Evolutionary conservation across 2,329 filamentous ascomycete genomes (phyloP).

Genomic region (Lachnum nothofagi): DNA sequence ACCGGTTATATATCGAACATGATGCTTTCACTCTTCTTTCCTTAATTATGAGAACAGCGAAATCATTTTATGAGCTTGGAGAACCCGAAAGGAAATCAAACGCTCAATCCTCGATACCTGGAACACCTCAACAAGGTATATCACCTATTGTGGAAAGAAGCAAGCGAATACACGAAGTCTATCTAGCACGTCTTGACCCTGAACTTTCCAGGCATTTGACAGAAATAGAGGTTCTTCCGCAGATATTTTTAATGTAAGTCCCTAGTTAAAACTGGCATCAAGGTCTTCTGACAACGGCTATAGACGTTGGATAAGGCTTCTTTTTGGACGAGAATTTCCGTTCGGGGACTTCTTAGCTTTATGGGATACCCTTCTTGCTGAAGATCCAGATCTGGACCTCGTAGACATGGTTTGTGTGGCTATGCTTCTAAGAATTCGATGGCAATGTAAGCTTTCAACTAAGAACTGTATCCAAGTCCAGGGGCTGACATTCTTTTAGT

Average conservation of each 20-base stretch:
- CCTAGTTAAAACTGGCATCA: neutral
- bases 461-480: neutral
- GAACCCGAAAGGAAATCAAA: conserved; percentile 39
- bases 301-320: conserved; percentile 78
- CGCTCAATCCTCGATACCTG: conserved; percentile 13
- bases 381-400: conserved; percentile 73
- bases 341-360: conserved; percentile 78
- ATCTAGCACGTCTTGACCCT: conserved; percentile 74
- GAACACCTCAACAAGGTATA: conserved; percentile 35
- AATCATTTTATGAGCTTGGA: conserved; percentile 72
- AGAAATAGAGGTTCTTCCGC: conserved; percentile 82
- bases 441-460: conserved; percentile 61
- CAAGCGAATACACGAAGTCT: conserved; percentile 77
- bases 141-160: conserved; percentile 81
- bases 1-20: conserved; percentile 74
- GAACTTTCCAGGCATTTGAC: conserved; percentile 76
- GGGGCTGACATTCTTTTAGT: conserved; percentile 47
- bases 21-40: conserved; percentile 85
- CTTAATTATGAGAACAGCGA: conserved; percentile 80
- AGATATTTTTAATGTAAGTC: conserved; percentile 86
- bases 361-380: conserved; percentile 88
- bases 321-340: conserved; percentile 90
- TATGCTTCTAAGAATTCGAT: conserved; percentile 88
- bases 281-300: conserved; percentile 2
- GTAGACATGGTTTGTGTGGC: conserved; percentile 89